Evolutionary conservation across 352 stramenopile genomes (phyloP), one percentile per base, ranked within the genome.

Genomic region (Pythium periplocum): DNA sequence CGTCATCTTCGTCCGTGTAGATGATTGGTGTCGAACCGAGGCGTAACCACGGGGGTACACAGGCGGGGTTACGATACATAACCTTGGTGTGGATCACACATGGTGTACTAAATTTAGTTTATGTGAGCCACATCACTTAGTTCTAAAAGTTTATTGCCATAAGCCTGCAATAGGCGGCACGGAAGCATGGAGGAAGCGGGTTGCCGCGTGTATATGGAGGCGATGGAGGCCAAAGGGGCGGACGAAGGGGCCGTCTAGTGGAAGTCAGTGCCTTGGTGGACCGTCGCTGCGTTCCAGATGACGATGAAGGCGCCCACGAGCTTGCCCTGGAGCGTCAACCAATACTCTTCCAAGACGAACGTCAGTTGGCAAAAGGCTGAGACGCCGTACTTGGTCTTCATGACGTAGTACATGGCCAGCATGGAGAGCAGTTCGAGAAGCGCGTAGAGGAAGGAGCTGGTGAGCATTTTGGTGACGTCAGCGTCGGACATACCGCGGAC

Each of bases 281-380:
- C 41, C 1, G 43, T 57, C 5, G 40, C 38, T 10, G 48, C 34
- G 33, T 59, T 55, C 31, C 53, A 2, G 44, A 66, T 43, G 9
- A 61, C 37, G 12, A 61, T 57, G 47, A 66, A 61, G 26, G 45
- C 11, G 4, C 53, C 55, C 4, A 78, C 42, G 3, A 73, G 58
- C 55, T 77, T 82, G 50, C 50, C 64, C 54, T 82, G 69, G 3
- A 62, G 41, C 11, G 61, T 53, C 26, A 64, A 47, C 60, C 62
- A 78, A 57, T 76, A 69, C 10, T 57, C 52, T 36, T 68, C 58
- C 38, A 79, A 32, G 30, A 69, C 56, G 34, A 74, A 76, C 26
- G 62, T 52, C 2, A 79, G 53, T 38, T 73, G 64, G 41, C 64
- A 57, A 3, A 69, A 55, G 17, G 58, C 35, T 3, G 54, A 59